Evolutionary conservation across 345 rosid species (phyloP).

Genomic region (Lepidium africanum): DNA sequence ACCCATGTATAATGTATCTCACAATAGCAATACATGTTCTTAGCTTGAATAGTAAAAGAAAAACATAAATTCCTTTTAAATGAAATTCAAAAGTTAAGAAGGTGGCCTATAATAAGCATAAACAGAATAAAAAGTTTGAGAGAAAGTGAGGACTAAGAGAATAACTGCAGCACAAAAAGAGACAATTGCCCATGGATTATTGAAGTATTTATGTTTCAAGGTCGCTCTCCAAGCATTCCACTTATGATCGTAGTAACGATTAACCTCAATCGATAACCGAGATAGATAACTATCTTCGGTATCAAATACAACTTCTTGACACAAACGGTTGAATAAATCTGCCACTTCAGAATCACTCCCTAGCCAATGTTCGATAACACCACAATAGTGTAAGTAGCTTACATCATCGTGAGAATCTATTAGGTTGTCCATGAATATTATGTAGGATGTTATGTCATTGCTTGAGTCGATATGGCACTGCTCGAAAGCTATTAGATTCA

Average conservation of each 20-base stretch:
- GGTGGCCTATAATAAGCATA: slow-evolving; percentile 58
- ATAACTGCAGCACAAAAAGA: slow-evolving; percentile 64
- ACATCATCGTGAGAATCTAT: slow-evolving; percentile 77
- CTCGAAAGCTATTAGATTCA: slow-evolving; percentile 76
- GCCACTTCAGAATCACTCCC: slow-evolving; percentile 87
- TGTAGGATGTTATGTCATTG: slow-evolving; percentile 73
- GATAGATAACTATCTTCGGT: slow-evolving; percentile 63
- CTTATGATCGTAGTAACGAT: slow-evolving; percentile 54
- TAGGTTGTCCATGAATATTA: slow-evolving; percentile 86
- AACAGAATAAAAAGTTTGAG: slow-evolving; percentile 64
- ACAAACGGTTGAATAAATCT: slow-evolving; percentile 71
- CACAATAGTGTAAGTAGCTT: slow-evolving; percentile 65
- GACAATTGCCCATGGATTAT: slow-evolving; percentile 78
- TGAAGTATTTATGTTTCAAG: slow-evolving; percentile 70
- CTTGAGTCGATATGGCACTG: slow-evolving; percentile 72
- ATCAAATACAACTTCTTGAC: slow-evolving; percentile 85
- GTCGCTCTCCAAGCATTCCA: slow-evolving; percentile 89
- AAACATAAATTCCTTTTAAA: neutral
- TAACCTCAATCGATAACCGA: slow-evolving; percentile 52
- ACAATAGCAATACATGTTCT: neutral
- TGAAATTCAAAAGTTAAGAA: slow-evolving; percentile 21
- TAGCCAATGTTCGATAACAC: slow-evolving; percentile 80
- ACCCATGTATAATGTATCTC: neutral
- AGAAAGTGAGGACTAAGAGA: slow-evolving; percentile 55
- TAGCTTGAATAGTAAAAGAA: neutral